Evolutionary conservation across 108 stramenopile genomes (phyloP), one percentile per base, ranked within the genome.

Genomic region (Cyclostephanos tholiformis): DNA sequence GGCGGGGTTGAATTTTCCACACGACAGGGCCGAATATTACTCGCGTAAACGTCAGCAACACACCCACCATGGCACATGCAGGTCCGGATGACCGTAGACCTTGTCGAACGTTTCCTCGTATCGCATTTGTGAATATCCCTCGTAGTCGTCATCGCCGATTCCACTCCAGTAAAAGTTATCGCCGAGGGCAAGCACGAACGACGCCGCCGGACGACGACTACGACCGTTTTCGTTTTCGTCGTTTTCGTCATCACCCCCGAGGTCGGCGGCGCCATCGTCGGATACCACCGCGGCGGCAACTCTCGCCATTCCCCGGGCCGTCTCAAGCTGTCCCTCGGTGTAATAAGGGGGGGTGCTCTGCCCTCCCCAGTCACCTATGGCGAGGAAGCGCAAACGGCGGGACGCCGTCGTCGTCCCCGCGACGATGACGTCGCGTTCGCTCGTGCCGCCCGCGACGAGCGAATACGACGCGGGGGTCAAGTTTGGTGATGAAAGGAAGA

Each of bases 321-420:
- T 78, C 30, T 70, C 63, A 0, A 29, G n/a, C 71, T 86, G 83
- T 16, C 55, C 72, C 13, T 67, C 44, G 16, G 83, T 82, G 44
- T 64, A 69, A 69, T 77, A 84, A 13, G 85, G 85, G 19, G 41
- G 64, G 10, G 35, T 35, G 41, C 69, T 76, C 43, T 59, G 29
- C 4, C 85, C 85, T 9, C 85, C 85, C 85, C 85, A 86, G 60
- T 86, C 85, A 4, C 85, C 85, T 27, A 86, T 56, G 13, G 83
- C 82, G 8, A 84, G 74, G 53, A 86, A 86, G 44, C 71, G 80
- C 6, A 85, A 68, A 5, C 67, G 56, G 58, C n/a, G n/a, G n/a
- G n/a, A n/a, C n/a, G n/a, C n/a, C n/a, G n/a, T n/a, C n/a, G 41
- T 43, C 16, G 25, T 6, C 39, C 43, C 56, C 22, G 22, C 48